These are phyloP conservation scores for Annulohypoxylon truncatum DNA, from an alignment of 2,329 filamentous ascomycete genomes.

Conservation along the genomic window DNA sequence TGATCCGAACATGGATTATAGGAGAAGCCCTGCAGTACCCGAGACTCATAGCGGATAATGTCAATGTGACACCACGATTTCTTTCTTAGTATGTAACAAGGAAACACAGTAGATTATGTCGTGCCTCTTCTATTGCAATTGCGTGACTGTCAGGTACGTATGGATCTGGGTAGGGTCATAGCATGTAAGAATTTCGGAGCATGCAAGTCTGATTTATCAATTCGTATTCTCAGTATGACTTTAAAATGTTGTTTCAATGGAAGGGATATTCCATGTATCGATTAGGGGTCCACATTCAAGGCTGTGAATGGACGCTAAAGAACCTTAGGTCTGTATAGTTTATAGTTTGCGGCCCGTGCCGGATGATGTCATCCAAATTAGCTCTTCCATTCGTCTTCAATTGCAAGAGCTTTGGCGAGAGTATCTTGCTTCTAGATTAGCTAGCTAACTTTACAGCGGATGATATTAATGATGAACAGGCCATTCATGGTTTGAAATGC, in stretches of 20 bases:
- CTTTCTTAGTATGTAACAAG: not conserved
- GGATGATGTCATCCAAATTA: slow-evolving; percentile 1
- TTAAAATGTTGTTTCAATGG: not conserved
- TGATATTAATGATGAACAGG: no score
- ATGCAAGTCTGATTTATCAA: not conserved
- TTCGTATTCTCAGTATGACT: not conserved
- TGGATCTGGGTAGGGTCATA: no score
- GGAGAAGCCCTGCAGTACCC: not conserved
- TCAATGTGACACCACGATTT: not conserved
- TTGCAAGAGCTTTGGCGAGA: no score
- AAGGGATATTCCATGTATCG: not conserved
- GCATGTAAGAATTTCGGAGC: not conserved
- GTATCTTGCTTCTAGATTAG: no score
- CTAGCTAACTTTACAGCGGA: no score
- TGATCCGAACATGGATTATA: not conserved
- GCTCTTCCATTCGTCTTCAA: no score
- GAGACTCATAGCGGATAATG: slow-evolving; percentile 17
- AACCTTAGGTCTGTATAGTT: not conserved
- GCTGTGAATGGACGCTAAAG: not conserved
- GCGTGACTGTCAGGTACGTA: not conserved
- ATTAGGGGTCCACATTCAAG: not conserved
- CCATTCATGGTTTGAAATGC: no score
- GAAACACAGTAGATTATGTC: no score
- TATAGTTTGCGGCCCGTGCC: slow-evolving; percentile 15
- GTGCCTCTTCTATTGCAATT: not conserved